Evolutionary conservation across 164 flowering plant species (phyloP), one percentile per base, ranked within the genome.

Genomic region (Platanus orientalis): DNA sequence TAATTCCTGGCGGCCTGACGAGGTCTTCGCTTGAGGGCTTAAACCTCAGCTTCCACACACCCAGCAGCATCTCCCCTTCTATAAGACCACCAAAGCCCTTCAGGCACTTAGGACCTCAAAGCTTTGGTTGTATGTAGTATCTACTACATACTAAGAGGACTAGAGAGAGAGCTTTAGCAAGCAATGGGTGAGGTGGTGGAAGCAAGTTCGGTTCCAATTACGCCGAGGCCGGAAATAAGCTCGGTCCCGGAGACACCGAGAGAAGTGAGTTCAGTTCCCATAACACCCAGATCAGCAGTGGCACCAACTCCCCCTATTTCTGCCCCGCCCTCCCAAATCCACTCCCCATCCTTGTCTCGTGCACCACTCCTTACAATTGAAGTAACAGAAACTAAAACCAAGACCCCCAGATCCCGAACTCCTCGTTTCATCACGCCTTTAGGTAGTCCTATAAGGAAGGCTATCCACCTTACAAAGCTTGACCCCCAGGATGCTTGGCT

Each of bases 401-500:
- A 29, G 23, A 48, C 69, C 54, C 64, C 69, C 2, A 62, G 54
- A 58, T 65, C 64, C 7, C 42, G 55, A 52, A 65, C 65, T 30
- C 70, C 67, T 28, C 62, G 76, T 7, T 68, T 80, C 28, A 60
- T 75, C 56, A 78, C 84, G 1, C 87, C 90, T 13, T 7, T 78
- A 29, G 75, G 74, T 0, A 85, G 86, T 63, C 88, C 91, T 25
- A 68, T 83, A 79, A 76, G 74, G 56, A 83, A 72, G 70, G 87
- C 80, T 17, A 42, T 76, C n/a, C 79, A 76, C 29, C 77, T 84
- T 52, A 84, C 84, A 25, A 81, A 72, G 71, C 76, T 80, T 14
- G 81, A 81, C 58, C 82, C 83, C 0, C 81, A 78, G 23, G 92
- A 86, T 13, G 75, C 74, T 24, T 88, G 94, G 97, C 96, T 91